Evolutionary conservation across 1,284 basidiomycete species (phyloP).

Genomic region (Sanguinoderma infundibulare): DNA sequence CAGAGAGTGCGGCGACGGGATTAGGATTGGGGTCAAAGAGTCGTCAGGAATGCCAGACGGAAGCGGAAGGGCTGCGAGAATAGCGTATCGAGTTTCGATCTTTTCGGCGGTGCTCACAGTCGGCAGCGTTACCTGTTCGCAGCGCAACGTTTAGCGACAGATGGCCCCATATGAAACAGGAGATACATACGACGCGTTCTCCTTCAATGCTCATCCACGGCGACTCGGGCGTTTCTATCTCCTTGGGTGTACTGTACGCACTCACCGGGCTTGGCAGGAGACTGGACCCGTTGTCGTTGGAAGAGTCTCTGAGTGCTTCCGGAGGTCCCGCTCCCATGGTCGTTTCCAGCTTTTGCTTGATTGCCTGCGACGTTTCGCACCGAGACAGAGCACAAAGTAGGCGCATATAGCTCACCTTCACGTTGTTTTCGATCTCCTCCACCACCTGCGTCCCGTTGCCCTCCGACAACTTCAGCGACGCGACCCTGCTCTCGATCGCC

Average conservation of each 20-base stretch:
- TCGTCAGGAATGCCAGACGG: constrained; percentile 66
- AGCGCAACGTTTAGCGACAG: neutral
- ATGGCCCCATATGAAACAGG: no score
- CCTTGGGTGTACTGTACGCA: constrained; percentile 10
- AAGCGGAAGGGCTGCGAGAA: constrained; percentile 62
- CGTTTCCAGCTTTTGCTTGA: neutral
- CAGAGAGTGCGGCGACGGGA: constrained; percentile 63
- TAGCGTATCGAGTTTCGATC: constrained; percentile 55
- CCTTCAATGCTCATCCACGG: constrained; percentile 18
- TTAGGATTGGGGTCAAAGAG: constrained; percentile 64
- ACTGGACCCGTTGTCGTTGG: neutral
- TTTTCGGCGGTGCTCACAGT: constrained; percentile 48
- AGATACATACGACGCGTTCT: constrained; percentile 9
- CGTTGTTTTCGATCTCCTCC: constrained; percentile 11
- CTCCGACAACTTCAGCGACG: constrained; percentile 28
- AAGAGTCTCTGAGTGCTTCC: constrained; percentile 8
- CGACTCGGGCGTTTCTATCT: constrained; percentile 10
- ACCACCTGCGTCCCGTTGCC: neutral
- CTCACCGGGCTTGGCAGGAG: constrained; percentile 6
- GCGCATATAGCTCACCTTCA: constrained; percentile 6
- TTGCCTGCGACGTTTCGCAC: neutral
- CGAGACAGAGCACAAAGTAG: neutral
- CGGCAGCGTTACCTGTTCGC: constrained; percentile 11
- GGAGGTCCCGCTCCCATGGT: neutral
- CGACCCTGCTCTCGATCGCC: constrained; percentile 44